Evolutionary conservation across 352 stramenopile genomes (phyloP).

Genomic region (Pythium diclinum): DNA sequence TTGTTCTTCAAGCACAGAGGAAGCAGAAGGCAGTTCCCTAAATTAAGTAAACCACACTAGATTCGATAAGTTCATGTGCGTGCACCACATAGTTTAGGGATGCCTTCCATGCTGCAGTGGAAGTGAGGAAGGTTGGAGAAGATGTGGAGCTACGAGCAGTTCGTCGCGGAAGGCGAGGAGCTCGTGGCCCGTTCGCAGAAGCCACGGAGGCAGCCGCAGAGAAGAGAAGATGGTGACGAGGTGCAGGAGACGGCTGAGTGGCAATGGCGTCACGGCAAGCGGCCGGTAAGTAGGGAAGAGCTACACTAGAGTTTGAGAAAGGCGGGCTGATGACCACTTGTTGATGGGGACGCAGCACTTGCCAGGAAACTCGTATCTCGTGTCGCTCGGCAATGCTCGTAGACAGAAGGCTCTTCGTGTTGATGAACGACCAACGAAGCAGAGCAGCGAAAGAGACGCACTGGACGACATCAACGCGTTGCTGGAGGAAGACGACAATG

Average conservation of each 20-base stretch:
- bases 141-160: conserved; percentile 53
- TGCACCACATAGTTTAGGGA: background rate
- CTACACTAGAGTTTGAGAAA: background rate
- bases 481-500: conserved; percentile 11
- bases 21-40: background rate
- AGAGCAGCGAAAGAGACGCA: background rate
- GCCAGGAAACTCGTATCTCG: conserved; percentile 60
- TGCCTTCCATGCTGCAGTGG: background rate
- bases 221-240: background rate
- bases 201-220: conserved; percentile 16
- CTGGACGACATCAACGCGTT: conserved; percentile 20
- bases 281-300: conserved; percentile 31
- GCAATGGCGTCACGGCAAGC: conserved; percentile 57
- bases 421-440: background rate
- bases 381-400: conserved; percentile 44
- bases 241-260: conserved; percentile 31
- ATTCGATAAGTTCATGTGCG: background rate
- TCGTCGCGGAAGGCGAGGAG: conserved; percentile 42
- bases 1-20: conserved; percentile 21
- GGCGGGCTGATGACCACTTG: background rate
- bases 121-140: conserved; percentile 1
- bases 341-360: conserved; percentile 38
- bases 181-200: conserved; percentile 42
- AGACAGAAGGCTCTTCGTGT: background rate
- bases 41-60: conserved; percentile 10